Base-by-base conservation (phyloP, 768 basidiomycete genomes). In the Dendrothele bispora region DNA sequence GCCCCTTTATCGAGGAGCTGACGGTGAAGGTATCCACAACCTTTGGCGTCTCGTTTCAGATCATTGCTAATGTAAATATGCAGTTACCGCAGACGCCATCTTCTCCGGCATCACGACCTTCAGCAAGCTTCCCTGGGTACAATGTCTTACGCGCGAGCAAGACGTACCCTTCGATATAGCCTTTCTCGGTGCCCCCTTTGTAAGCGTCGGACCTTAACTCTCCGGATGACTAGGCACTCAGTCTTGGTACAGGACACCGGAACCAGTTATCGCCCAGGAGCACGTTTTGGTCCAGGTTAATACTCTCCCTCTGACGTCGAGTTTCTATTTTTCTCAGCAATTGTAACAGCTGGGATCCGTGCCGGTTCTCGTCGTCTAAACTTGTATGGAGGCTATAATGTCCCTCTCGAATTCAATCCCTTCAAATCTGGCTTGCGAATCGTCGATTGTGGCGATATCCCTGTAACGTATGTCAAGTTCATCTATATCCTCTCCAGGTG, bases 31-130 rank as follows among this genome's bases (percentile, higher is more conserved):
- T 83, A 55, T 32, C 51, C 15, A 40, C 17, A 0, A 18, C 15
- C 17, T 18, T 21, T 42, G 35, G 39, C 20, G 10, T 28, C 39
- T 30, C 18, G 21, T 28, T 53, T 18, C 22, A 30, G 37, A 15
- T 39, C 12, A 35, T 30, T 30, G 37, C 12, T 37, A 36, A n/a
- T n/a, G 10, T 32, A 39, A n/a, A 8, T 38, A 28, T 39, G 10
- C 40, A 86, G 85, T 86, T 25, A 88, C 86, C 34, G 84, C 84
- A 3, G 84, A 93, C 60, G 81, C 89, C 15, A 69, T 86, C 28
- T 94, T 92, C 66, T 83, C 86, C 38, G 91, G 91, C 7, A 85
- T 91, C 27, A 81, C 83, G 2, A 90, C 89, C 2, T 95, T 93
- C 61, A 91, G 92, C 15, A 91, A 79, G 63, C 75, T 95, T n/a